These are phyloP conservation scores for Pleodorina starrii DNA, from an alignment of 139 green algal genomes.

Conservation along the genomic window DNA sequence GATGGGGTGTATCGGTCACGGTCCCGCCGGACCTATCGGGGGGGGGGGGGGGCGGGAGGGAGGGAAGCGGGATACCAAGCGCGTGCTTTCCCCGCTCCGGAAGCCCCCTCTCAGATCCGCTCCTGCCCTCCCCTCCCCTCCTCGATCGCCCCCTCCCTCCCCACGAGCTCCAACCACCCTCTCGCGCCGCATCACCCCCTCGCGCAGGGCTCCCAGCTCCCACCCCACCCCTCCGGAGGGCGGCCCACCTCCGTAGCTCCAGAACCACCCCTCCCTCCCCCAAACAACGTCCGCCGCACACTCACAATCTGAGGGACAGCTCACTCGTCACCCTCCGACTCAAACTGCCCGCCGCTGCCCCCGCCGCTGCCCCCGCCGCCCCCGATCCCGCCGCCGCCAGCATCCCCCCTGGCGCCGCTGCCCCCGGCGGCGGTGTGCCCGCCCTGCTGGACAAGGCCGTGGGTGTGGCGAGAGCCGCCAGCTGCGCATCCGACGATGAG, in stretches of 20 bases:
- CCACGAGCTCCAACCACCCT: too few relatives aligned
- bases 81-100: too few relatives aligned
- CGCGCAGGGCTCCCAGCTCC: too few relatives aligned
- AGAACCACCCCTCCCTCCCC: not conserved
- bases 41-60: too few relatives aligned
- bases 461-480: not conserved
- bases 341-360: not conserved
- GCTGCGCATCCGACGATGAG: conserved; percentile 6
- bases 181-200: too few relatives aligned
- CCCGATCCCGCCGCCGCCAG: not conserved
- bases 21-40: too few relatives aligned
- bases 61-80: not conserved
- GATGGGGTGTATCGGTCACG: too few relatives aligned
- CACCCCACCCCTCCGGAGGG: too few relatives aligned
- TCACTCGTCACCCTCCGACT: conserved; percentile 26
- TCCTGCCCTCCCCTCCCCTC: too few relatives aligned
- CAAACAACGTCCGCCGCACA: not conserved
- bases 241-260: not conserved
- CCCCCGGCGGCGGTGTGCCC: conserved; percentile 3
- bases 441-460: conserved; percentile 9
- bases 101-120: too few relatives aligned
- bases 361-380: not conserved
- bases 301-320: not conserved
- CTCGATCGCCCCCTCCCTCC: too few relatives aligned
- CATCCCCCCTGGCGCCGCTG: not conserved